phyloP scores from a whole-genome alignment of 495 filamentous ascomycete species.

The Penicillium verhagenii region DNA sequence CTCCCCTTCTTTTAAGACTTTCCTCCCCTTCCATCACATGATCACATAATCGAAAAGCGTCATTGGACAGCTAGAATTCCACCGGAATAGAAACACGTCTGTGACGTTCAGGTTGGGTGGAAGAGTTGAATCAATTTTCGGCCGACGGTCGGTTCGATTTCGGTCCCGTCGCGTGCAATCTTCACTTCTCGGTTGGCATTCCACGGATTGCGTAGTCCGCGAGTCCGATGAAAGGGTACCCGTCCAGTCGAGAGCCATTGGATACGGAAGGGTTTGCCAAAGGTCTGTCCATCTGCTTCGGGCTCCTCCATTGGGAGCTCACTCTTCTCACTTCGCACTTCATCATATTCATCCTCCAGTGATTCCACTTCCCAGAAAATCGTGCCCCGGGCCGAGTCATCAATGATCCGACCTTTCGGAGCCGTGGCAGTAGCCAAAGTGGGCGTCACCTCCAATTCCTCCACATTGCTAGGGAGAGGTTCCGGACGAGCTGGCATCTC shows the following conservation, averaged over 20 bases:
- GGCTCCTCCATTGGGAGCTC: slow-evolving; percentile 43
- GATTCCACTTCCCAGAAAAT: slow-evolving; percentile 94
- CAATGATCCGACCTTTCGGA: slow-evolving; percentile 85
- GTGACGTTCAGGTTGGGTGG: slow-evolving; percentile 33
- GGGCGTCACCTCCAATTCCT: slow-evolving; percentile 60
- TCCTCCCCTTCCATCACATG: neutral
- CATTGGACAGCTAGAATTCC: no score
- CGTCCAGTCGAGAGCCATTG: slow-evolving; percentile 87
- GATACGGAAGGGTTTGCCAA: slow-evolving; percentile 90
- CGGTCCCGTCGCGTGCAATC: slow-evolving; percentile 93
- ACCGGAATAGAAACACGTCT: neutral
- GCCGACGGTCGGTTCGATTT: slow-evolving; percentile 83
- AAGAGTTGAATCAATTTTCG: slow-evolving; percentile 77
- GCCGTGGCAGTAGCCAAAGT: slow-evolving; percentile 79
- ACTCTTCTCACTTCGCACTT: slow-evolving; percentile 32
- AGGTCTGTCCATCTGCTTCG: slow-evolving; percentile 55
- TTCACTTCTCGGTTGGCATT: slow-evolving; percentile 96
- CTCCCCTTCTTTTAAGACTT: neutral
- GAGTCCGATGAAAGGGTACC: slow-evolving; percentile 87
- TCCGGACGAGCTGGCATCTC: slow-evolving; percentile 44
- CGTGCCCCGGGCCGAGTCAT: slow-evolving; percentile 87
- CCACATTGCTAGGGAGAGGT: slow-evolving; percentile 58
- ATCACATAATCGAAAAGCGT: no score
- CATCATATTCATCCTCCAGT: slow-evolving; percentile 47
- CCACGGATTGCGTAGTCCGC: slow-evolving; percentile 92